These are phyloP conservation scores for Chimonanthus praecox DNA, from an alignment of 164 flowering plant genomes.

Conservation along the genomic window DNA sequence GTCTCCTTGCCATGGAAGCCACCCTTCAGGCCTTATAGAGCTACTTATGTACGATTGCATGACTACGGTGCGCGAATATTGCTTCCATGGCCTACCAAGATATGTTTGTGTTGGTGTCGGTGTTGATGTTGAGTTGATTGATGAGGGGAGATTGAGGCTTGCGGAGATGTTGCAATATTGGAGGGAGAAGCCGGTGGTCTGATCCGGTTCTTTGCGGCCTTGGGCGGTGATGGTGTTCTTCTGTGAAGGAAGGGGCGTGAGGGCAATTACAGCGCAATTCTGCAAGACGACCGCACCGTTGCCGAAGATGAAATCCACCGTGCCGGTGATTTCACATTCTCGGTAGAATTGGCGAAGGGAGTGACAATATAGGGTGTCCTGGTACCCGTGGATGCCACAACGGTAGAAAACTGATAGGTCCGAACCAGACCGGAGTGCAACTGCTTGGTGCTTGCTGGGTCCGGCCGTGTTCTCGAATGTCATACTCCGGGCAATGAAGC, in stretches of 20 bases:
- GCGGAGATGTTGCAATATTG: slow-evolving; percentile 28
- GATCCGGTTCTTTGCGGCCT: slow-evolving; percentile 24
- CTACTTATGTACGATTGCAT: slow-evolving; percentile 25
- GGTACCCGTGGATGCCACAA: slow-evolving; percentile 59
- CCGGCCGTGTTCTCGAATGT: slow-evolving; percentile 79
- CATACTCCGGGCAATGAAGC: slow-evolving; percentile 74
- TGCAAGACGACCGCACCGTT: neutral
- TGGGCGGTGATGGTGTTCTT: neutral
- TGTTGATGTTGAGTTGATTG: neutral
- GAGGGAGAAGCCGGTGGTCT: slow-evolving; percentile 25
- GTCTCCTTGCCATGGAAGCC: slow-evolving; percentile 30
- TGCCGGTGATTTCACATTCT: neutral
- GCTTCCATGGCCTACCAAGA: slow-evolving; percentile 32
- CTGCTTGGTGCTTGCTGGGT: slow-evolving; percentile 73
- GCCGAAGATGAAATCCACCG: neutral
- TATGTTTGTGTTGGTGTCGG: neutral
- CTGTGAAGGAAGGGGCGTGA: neutral
- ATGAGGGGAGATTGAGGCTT: slow-evolving; percentile 6
- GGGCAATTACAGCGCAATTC: too few relatives aligned
- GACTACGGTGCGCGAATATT: slow-evolving; percentile 23
- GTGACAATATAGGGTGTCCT: slow-evolving; percentile 73
- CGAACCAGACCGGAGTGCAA: slow-evolving; percentile 70
- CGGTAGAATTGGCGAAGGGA: slow-evolving; percentile 35
- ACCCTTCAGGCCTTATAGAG: slow-evolving; percentile 19
- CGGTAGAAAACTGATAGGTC: slow-evolving; percentile 56